Conservation (phyloP, 129 eudicot genomes). For the Helianthus tuberosus region DNA sequence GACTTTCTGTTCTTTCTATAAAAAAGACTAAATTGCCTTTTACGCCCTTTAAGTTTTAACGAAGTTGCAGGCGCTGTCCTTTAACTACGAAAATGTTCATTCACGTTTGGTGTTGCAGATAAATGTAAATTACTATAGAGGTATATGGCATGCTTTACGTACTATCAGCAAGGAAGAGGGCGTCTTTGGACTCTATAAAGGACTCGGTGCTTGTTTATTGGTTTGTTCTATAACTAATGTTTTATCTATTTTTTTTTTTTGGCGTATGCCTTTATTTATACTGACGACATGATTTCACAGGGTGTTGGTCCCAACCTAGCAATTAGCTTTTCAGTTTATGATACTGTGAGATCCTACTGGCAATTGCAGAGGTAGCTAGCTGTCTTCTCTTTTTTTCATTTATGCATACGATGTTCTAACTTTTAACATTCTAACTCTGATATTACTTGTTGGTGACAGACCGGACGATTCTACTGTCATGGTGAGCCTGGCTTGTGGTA, state of each 20-base stretch:
- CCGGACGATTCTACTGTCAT: conserved; percentile 81
- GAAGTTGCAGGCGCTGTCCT: too few relatives aligned
- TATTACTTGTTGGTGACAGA: conserved; percentile 39
- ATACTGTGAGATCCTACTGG: conserved; percentile 78
- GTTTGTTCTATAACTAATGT: conserved; percentile 36
- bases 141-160: conserved; percentile 76
- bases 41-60: too few relatives aligned
- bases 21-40: too few relatives aligned
- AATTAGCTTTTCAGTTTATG: conserved; percentile 91
- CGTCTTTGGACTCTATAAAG: conserved; percentile 77
- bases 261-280: neutral
- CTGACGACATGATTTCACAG: conserved; percentile 40
- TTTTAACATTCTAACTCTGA: conserved; percentile 2
- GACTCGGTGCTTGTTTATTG: conserved; percentile 91
- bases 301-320: conserved; percentile 98
- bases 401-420: neutral
- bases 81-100: neutral
- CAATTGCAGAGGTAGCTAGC: conserved; percentile 61
- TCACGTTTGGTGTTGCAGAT: conserved; percentile 52
- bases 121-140: conserved; percentile 75
- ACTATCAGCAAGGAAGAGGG: conserved; percentile 90
- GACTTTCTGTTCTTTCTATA: conserved; percentile 9
- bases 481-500: conserved; percentile 93
- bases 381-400: neutral
- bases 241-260: neutral